Base-by-base conservation (phyloP, 1,284 basidiomycete genomes). In the Austroboletus novae-zelandiae region DNA sequence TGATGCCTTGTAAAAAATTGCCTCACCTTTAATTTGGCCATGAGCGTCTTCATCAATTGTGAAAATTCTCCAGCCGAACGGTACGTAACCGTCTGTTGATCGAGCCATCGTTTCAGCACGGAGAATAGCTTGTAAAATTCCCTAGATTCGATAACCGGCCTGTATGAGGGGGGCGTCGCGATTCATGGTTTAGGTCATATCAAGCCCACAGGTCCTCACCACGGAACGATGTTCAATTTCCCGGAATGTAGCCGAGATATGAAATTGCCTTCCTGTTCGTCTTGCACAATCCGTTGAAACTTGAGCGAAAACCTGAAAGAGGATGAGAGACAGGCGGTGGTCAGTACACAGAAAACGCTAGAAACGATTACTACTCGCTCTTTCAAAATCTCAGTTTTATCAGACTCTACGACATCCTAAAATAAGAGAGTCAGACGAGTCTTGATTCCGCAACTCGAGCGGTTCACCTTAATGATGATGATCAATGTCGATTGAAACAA, bases 11-110 rank as follows among this genome's bases (percentile, higher is more conserved):
- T 13, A 43, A 20, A 11, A 36, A 40, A 25, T 7, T 27, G 30
- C 40, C 49, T 43, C 48, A 78, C 83, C 74, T 84, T 84, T 43
- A 84, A 57, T 50, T 84, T 85, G 5, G 82, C 82, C 81, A 84
- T 85, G 36, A 85, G 58, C 0, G 79, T 81, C 62, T 84, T 84
- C 60, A 85, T 62, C 2, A 74, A 74, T 31, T 79, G 74, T 15
- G 84, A 64, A 56, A 84, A 84, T 39, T 77, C 72, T 3, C 78
- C 79, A 0, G 76, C 83, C 0, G 73, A 70, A 0, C 58, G 61
- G 55, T 84, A 80, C 0, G 80, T 81, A 1, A 76, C 45, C 2
- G 54, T 55, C 53, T 83, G 80, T 25, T 71, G 61, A 53, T 80
- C 75, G 4, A 84, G 61, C 8, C 66, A 66, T 36, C 65, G 66